Evolutionary conservation across 208 protist species (phyloP), one percentile per base, ranked within the genome.

Genomic region (Blastocrithidia nonstop): DNA sequence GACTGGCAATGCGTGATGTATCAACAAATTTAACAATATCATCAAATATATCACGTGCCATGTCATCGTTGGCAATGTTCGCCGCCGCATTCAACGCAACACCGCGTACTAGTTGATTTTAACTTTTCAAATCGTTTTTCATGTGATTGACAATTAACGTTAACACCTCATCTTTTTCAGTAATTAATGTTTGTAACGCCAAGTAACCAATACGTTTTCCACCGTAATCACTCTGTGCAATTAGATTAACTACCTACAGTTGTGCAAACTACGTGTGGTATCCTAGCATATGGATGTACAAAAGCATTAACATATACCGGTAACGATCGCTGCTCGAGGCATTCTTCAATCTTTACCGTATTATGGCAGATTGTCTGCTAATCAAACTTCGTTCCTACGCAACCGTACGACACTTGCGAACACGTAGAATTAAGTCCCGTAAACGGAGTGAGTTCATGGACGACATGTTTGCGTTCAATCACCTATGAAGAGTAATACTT

Each of bases 251-350:
- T 32, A 97, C 96, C 66, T 99, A 96, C 56, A 99, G 93, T 66
- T 99, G 95, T 0, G 97, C 98, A 79, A 99, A 99, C 66, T 99
- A 97, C 2, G 99, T 85, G 3, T 98, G 92, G 66, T 99, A 98
- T 13, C 98, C 98, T 0, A 99, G 72, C 75, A 99, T 98, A 52
- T 89, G 93, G 47, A 99, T 99, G 73, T 99, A 99, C 0, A 99
- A 64, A 22, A 99, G 78, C 67, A 99, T 99, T 17, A 93, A 59
- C 60, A 99, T 97, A 73, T 98, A 98, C 43, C 96, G 90, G n/a
- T 88, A 87, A 4, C 97, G 74, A 26, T 93, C 71, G 33, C 92
- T 81, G 25, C 81, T 62, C 21, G 96, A 89, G 41, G 86, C 93
- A 19, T 94, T 82, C 40, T 86, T 88, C 36, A 98, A 95, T 2